phyloP scores from a whole-genome alignment of 2,329 filamentous ascomycete species.

The Colletotrichum horii region DNA sequence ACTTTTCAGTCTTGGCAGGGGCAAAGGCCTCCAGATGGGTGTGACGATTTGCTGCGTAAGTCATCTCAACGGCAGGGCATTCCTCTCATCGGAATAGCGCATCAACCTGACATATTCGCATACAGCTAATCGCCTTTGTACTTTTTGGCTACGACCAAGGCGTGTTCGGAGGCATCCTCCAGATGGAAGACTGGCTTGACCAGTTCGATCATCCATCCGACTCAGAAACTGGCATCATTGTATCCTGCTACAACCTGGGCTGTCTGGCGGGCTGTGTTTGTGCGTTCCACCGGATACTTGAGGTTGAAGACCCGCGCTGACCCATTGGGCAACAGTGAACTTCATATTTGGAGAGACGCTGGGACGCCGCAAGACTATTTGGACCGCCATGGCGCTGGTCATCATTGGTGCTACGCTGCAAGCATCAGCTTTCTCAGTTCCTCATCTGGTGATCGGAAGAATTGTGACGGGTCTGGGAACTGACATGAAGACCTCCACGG shows the following conservation, averaged over 20 bases:
- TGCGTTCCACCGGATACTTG: not conserved
- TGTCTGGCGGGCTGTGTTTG: constrained; percentile 44
- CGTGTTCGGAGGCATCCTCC: constrained; percentile 51
- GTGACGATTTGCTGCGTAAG: not conserved
- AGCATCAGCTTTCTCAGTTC: constrained; percentile 35
- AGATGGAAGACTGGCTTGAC: constrained; percentile 44
- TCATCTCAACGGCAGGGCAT: not conserved
- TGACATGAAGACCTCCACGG: constrained; percentile 38
- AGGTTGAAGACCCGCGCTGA: not conserved
- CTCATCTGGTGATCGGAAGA: constrained; percentile 47
- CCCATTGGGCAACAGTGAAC: not conserved
- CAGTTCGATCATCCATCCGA: constrained; percentile 31
- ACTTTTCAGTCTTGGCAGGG: not conserved
- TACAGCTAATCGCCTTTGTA: constrained; percentile 26
- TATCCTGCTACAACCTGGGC: constrained; percentile 43
- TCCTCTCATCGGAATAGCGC: rapidly evolving
- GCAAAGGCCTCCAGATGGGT: constrained; percentile 1
- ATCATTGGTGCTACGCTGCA: constrained; percentile 39
- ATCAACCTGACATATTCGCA: rapidly evolving
- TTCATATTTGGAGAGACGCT: constrained; percentile 37
- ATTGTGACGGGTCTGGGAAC: constrained; percentile 46
- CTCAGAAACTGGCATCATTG: constrained; percentile 31
- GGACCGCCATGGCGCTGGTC: constrained; percentile 35
- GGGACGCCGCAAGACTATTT: constrained; percentile 35
- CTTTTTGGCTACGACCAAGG: constrained; percentile 53